Evolutionary conservation across 2,329 filamentous ascomycete genomes (phyloP), one percentile per base, ranked within the genome.

Genomic region (Chalaropsis ovoidea): DNA sequence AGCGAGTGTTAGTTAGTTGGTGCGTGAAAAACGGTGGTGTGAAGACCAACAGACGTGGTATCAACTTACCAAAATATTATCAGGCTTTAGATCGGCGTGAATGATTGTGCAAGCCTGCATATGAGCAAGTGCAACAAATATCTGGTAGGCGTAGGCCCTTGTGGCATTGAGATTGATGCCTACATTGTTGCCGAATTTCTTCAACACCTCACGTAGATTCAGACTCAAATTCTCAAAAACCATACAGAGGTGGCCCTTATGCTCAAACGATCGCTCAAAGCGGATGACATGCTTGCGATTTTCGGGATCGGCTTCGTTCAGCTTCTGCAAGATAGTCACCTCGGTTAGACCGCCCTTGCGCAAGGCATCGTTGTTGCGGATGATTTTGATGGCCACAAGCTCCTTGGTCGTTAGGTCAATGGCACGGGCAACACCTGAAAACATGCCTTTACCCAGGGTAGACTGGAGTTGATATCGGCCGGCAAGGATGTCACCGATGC

Each of bases 321-420:
- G 83, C 72, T 93, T 92, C 73, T 94, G 85, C 60, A 99, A 77
- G 69, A 97, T 96, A 52, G 90, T 88, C 73, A 97, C 95, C 74
- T 99, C 94, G 67, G 94, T 96, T 75, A 91, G 86, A 22, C 92
- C 94, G 58, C 91, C 92, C 75, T 96, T 96, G 70, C 86, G 83
- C 74, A 96, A 87, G 13, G 90, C 89, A 72, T 96, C 92, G 72
- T 99, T 97, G 75, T 95, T 95, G 69, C 94, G 89, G 76, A 97
- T 95, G 71, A 99, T 94, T 77, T 99, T 99, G 80, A 99, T 89
- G 27, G 94, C 94, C 41, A 97, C 92, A n/a, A 88, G 75, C 70
- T 84, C 83, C 71, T 86, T 86, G 67, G 82, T 89, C 61, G 84
- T 85, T 24, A 87, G 82, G 75, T 96, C 92, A 69, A 84, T 82